phyloP scores from a whole-genome alignment of 2,329 filamentous ascomycete genomes.

The Rhexocercosporidium sp. region DNA sequence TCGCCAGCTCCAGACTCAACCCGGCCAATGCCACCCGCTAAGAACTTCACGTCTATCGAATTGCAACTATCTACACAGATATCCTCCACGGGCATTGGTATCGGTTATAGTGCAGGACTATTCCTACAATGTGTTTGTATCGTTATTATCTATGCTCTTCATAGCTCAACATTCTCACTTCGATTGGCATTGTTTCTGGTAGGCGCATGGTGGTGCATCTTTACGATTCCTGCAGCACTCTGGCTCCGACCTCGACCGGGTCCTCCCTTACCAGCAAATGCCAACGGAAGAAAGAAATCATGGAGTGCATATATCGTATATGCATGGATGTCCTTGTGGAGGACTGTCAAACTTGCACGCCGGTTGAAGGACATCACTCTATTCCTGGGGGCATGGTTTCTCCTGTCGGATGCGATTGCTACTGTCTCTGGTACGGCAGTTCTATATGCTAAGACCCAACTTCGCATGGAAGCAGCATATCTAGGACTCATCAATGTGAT shows the following conservation, averaged over 20 bases:
- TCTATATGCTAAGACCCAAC: slow-evolving; percentile 90
- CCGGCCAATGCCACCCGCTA: slow-evolving; percentile 46
- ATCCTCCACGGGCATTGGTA: slow-evolving; percentile 90
- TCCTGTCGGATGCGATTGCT: slow-evolving; percentile 91
- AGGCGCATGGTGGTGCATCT: slow-evolving; percentile 90
- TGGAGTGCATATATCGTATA: slow-evolving; percentile 78
- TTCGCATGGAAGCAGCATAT: slow-evolving; percentile 87
- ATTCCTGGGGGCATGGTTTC: slow-evolving; percentile 89
- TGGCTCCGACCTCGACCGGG: slow-evolving; percentile 90
- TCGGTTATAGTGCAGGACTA: slow-evolving; percentile 87
- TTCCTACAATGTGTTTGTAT: slow-evolving; percentile 85
- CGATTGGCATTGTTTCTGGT: slow-evolving; percentile 86
- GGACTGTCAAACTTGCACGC: slow-evolving; percentile 77
- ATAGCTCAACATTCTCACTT: slow-evolving; percentile 83
- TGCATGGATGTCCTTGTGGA: slow-evolving; percentile 85
- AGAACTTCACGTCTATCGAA: slow-evolving; percentile 64
- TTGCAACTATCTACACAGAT: slow-evolving; percentile 87
- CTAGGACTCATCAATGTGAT: slow-evolving; percentile 94
- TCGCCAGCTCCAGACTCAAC: slow-evolving; percentile 27
- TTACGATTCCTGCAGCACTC: slow-evolving; percentile 85
- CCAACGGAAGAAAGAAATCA: slow-evolving; percentile 46
- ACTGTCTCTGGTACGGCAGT: slow-evolving; percentile 95
- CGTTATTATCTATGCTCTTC: slow-evolving; percentile 72
- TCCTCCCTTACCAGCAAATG: slow-evolving; percentile 66
- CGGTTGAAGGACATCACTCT: slow-evolving; percentile 75